Evolutionary conservation across 2,329 filamentous ascomycete species (phyloP), one percentile per base, ranked within the genome.

Genomic region (Exophiala calicioides): DNA sequence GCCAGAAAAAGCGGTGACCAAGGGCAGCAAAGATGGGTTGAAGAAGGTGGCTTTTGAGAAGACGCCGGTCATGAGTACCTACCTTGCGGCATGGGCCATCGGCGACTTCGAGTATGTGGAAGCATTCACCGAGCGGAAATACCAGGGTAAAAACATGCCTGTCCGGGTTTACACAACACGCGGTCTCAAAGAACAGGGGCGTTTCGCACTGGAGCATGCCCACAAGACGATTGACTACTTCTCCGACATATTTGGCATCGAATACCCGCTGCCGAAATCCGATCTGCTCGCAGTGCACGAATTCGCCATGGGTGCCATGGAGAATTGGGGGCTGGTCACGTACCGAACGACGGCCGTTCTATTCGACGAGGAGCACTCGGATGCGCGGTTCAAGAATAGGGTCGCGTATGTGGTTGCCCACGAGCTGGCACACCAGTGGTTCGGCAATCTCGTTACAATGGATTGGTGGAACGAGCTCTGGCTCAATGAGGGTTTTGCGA

Each of bases 341-440:
- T 98, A 97, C 72, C 81, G 90, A 57, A 95, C 91, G 8, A 97
- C 91, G 8, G 90, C 93, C 39, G 86, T 98, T 20, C 79, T 98
- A n/a, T 98, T 93, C 63, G 91, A 98, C 62, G 89, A 95, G 67
- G 84, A 89, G 65, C 87, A 85, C 37, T 96, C 91, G 0, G 91
- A 96, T 65, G 83, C 88, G 31, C 83, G 84, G 56, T 96, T 91
- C 73, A 90, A 90, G 69, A 96, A 95, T 67, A 81, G 90, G 27
- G 86, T 98, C 55, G 93, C 93, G 23, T 97, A 98, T 62, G 90
- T 97, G 46, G 90, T 97, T 39, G 91, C 93, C n/a, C 93, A 98
- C 69, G 93, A 98, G 68, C 78, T 98, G 53, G 93, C 90, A 45
- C 90, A 95, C 64, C 90, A 95, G 71, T 95, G 90, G 90, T 95